Conservation (phyloP, 2,329 filamentous ascomycete species). For the Aspergillus eucalypticola region DNA sequence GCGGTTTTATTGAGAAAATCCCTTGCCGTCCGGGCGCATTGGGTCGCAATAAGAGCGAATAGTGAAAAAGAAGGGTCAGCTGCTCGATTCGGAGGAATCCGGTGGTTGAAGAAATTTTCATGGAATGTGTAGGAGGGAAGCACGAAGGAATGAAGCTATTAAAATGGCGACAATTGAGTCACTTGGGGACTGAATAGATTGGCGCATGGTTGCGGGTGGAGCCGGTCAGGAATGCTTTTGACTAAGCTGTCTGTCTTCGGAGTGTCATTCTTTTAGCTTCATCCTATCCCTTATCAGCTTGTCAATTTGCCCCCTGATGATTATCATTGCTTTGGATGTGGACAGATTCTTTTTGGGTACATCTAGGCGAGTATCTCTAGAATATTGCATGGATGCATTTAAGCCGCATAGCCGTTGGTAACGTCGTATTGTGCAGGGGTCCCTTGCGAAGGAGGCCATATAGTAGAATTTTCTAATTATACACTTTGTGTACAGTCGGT, state of each 20-base stretch:
- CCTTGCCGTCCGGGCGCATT: not conserved
- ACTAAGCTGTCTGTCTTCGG: conserved; percentile 14
- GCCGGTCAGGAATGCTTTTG: conserved; percentile 13
- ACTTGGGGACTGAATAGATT: not conserved
- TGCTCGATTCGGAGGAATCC: conserved; percentile 10
- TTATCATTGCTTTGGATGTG: not conserved
- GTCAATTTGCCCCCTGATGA: too few species aligned
- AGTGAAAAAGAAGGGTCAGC: conserved; percentile 6
- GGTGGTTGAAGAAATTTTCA: not conserved
- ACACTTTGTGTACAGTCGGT: too few species aligned
- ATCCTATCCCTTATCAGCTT: not conserved
- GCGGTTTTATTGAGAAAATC: not conserved
- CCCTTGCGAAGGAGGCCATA: too few species aligned
- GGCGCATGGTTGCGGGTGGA: conserved; percentile 10
- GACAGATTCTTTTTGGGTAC: too few species aligned
- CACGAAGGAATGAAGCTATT: not conserved
- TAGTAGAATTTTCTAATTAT: too few species aligned
- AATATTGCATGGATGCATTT: too few species aligned
- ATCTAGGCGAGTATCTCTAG: too few species aligned
- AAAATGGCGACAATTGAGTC: not conserved
- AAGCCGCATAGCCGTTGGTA: too few species aligned
- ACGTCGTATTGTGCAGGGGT: too few species aligned
- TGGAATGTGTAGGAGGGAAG: not conserved
- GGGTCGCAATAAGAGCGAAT: not conserved
- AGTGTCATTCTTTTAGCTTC: not conserved